These are phyloP conservation scores for Wallacemonas sp. DNA, from an alignment of 208 protist genomes.

Conservation along the genomic window DNA sequence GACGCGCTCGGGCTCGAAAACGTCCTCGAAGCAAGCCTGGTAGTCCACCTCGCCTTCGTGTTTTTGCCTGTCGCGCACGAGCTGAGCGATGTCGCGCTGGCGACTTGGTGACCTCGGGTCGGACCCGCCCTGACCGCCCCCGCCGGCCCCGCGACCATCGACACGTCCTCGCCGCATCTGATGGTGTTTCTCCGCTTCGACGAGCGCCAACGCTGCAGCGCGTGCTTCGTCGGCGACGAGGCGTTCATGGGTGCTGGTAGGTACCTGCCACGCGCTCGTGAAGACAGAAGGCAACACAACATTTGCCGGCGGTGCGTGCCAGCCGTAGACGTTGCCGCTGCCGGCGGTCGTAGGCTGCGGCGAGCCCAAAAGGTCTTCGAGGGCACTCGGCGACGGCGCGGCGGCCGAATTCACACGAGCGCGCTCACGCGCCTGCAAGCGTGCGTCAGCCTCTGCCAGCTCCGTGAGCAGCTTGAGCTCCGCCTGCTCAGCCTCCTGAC, in stretches of 20 bases:
- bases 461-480: slow-evolving; percentile 17
- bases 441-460: slow-evolving; percentile 7
- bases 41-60: slow-evolving; percentile 19
- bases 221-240: neutral
- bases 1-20: slow-evolving; percentile 20
- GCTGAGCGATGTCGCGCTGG: neutral
- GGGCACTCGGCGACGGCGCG: neutral
- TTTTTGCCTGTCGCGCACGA: neutral
- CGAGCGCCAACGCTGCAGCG: slow-evolving; percentile 4
- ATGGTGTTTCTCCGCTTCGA: slow-evolving; percentile 10
- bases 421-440: neutral
- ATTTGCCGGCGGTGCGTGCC: slow-evolving; percentile 24
- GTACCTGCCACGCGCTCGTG: neutral
- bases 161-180: slow-evolving; percentile 10
- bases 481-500: neutral
- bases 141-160: neutral
- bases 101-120: neutral
- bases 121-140: too few species aligned
- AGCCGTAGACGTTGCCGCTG: slow-evolving; percentile 11
- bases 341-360: slow-evolving; percentile 6
- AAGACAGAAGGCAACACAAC: slow-evolving; percentile 21
- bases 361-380: neutral
- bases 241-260: neutral
- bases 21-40: slow-evolving; percentile 30
- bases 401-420: neutral